A percentile compares a stretch with the other conserved stretches of the same genome.
phyloP scores from a whole-genome alignment of 495 filamentous ascomycete genomes.

The Bathelium albidoporum region DNA sequence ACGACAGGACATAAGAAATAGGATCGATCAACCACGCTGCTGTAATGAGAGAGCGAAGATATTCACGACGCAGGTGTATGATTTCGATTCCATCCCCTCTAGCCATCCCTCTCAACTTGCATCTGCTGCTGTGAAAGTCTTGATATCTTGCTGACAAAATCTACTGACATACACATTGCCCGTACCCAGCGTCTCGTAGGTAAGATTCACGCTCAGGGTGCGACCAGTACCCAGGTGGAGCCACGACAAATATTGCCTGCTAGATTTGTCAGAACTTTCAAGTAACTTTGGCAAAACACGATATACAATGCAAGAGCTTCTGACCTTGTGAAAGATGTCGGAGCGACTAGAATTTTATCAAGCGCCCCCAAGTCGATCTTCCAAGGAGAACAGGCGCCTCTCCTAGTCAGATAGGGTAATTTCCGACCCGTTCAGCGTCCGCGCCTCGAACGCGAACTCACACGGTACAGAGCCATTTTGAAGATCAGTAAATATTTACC shows the following conservation, averaged over 20 bases:
- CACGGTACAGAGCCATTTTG: neutral
- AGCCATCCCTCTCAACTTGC: no score
- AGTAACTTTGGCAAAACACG: neutral
- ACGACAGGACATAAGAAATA: neutral
- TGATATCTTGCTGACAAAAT: no score
- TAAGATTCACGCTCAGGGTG: no score
- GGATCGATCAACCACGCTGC: neutral
- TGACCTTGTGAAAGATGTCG: neutral
- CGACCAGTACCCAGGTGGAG: no score
- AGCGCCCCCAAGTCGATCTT: neutral
- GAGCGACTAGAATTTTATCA: neutral
- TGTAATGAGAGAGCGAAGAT: neutral
- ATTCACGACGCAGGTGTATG: neutral
- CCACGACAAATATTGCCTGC: neutral
- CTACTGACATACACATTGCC: no score
- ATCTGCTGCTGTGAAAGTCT: no score
- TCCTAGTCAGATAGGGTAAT: no score
- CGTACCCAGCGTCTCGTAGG: no score
- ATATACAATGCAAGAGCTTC: neutral
- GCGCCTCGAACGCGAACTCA: neutral
- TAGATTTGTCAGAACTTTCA: neutral
- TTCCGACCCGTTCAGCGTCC: no score
- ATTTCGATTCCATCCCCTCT: neutral
- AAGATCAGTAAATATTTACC: neutral
- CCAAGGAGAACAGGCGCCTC: neutral